These are phyloP conservation scores for Calonectria leucothoes DNA, from an alignment of 2,329 filamentous ascomycete genomes.

Conservation along the genomic window DNA sequence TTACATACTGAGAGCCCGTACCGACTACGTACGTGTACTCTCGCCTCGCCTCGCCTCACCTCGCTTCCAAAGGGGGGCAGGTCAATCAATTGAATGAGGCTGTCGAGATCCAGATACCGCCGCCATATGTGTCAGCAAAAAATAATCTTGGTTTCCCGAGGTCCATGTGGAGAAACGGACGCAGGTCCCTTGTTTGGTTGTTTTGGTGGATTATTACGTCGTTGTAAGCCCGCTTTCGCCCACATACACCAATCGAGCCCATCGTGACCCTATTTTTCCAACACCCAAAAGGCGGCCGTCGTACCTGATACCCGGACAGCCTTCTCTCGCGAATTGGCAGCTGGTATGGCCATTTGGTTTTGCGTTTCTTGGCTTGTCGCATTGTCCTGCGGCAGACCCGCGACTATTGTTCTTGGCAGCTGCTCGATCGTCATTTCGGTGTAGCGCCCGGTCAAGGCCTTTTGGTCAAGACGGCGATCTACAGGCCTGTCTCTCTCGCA, in stretches of 20 bases:
- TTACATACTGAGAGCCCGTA: conserved; percentile 10
- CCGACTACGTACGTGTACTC: too few species aligned
- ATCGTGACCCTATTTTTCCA: not conserved
- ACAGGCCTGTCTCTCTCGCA: conserved; percentile 11
- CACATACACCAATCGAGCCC: conserved; percentile 12
- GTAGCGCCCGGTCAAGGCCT: conserved; percentile 27
- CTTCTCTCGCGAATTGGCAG: conserved; percentile 10
- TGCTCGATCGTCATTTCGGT: conserved; percentile 14
- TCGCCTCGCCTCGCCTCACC: conserved; percentile 1
- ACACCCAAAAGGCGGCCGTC: not conserved
- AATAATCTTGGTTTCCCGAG: conserved; percentile 18
- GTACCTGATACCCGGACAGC: not conserved
- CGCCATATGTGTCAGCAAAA: conserved; percentile 16
- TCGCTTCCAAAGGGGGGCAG: conserved; percentile 13
- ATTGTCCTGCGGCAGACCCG: conserved; percentile 23
- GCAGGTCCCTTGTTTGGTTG: conserved; percentile 11
- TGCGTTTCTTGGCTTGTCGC: conserved; percentile 16
- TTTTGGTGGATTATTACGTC: conserved; percentile 17
- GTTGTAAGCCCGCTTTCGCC: conserved; percentile 13
- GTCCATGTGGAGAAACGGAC: conserved; percentile 19
- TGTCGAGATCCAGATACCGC: conserved; percentile 21
- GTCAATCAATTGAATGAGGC: conserved; percentile 20
- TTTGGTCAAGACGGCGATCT: conserved; percentile 35
- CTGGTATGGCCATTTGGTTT: conserved; percentile 27
- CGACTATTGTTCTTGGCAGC: conserved; percentile 24